Base-by-base conservation (phyloP, 1,139 yeast genomes). In the Magnusiomyces tetraspermus region DNA sequence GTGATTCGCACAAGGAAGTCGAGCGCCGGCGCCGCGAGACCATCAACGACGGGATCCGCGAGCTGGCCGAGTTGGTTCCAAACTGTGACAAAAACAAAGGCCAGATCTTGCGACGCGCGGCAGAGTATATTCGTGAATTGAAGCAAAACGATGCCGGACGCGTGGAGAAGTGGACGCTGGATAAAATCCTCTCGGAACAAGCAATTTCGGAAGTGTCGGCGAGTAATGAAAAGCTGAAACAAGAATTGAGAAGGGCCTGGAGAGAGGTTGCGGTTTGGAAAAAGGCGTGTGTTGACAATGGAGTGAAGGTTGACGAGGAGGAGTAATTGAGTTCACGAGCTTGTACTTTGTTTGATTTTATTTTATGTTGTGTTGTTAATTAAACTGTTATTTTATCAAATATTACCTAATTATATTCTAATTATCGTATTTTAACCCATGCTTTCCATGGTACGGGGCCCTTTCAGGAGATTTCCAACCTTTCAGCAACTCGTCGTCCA, bases 11-110 rank as follows among this genome's bases (percentile, higher is more conserved):
- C 73, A 92, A 92, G 71, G 98, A 94, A 71, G 98, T 92, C 31
- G 99, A 92, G 72, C 79, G 97, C 65, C 82, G 97, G 63, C 83
- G 99, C 66, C 81, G 99, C 63, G 97, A 92, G 66, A 82, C 85
- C 50, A 92, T 92, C 66, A 92, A 90, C 70, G 76, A 78, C 51
- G 97, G 97, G 13, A 90, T 92, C 65, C 83, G 83, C 63, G 89
- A 83, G 63, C 77, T 92, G 62, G 87, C 95, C 43, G 79, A 80
- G 48, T 73, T 86, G 55, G 82, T 92, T 53, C 97, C 97, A 21
- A 83, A 90, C 38, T 81, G 85, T 55, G 97, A 90, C 68, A 82
- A 92, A 56, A 90, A 90, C 70, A 92, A 92, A 74, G 85, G 97
- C 21, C 92, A 88, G 21, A 86, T 90, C 55, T 76, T 92, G 61